These are phyloP conservation scores for Trichocladium antarcticum DNA, from an alignment of 495 filamentous ascomycete species.

Conservation along the genomic window DNA sequence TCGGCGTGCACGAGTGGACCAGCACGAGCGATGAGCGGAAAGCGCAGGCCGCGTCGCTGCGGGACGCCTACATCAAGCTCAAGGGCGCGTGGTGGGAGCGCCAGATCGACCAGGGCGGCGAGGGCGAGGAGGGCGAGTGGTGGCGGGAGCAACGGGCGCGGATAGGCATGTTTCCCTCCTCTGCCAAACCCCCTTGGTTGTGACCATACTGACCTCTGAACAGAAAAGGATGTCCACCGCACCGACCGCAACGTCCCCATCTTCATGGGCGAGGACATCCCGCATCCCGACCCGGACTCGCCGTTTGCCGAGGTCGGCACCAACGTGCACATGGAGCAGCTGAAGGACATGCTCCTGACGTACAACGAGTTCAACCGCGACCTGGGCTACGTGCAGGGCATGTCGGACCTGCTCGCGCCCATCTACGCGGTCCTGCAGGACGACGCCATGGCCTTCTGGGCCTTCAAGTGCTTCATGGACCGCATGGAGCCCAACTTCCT, in stretches of 20 bases:
- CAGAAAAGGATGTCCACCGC: constrained; percentile 96
- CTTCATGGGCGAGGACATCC: constrained; percentile 91
- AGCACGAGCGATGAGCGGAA: constrained; percentile 70
- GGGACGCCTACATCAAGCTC: constrained; percentile 87
- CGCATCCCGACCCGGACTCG: constrained; percentile 95
- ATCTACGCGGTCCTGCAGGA: constrained; percentile 97
- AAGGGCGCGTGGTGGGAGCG: constrained; percentile 96
- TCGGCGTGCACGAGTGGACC: constrained; percentile 86
- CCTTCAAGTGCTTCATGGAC: constrained; percentile 90
- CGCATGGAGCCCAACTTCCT: constrained; percentile 98
- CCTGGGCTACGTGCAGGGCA: constrained; percentile 93
- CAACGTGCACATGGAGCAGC: constrained; percentile 94
- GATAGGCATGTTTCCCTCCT: constrained; percentile 57
- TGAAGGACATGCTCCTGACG: constrained; percentile 97
- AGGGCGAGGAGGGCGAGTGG: constrained; percentile 71
- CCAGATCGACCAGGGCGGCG: constrained; percentile 68
- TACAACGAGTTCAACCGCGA: constrained; percentile 96
- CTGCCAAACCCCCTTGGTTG: neutral
- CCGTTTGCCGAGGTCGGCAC: constrained; percentile 85
- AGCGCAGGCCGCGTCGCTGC: constrained; percentile 67
- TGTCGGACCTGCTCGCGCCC: constrained; percentile 92
- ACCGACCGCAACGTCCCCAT: constrained; percentile 88
- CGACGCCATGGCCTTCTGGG: constrained; percentile 95
- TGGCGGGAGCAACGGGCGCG: constrained; percentile 90
- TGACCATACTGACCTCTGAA: constrained; percentile 26